Evolutionary conservation across 2,329 filamentous ascomycete genomes (phyloP).

Genomic region (Curvularia verruculosa): DNA sequence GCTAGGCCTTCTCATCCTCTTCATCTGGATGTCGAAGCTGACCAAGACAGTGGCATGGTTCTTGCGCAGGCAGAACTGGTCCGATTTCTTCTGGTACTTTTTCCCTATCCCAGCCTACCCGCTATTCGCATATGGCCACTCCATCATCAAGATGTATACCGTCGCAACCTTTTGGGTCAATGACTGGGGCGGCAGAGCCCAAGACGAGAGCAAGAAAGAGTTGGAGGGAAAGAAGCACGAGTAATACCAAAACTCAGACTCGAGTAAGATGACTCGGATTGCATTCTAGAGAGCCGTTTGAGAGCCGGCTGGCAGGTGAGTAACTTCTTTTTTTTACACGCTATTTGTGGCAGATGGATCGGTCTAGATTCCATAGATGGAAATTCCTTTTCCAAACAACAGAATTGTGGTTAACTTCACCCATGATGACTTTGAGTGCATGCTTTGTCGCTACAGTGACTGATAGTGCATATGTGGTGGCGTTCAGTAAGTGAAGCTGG

Average conservation of each 20-base stretch:
- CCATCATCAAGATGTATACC: slow-evolving; percentile 24
- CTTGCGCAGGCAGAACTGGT: slow-evolving; percentile 12
- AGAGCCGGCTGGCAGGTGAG: background rate
- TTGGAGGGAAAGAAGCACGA: background rate
- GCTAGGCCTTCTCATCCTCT: slow-evolving; percentile 8
- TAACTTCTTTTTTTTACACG: background rate
- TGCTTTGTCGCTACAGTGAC: background rate
- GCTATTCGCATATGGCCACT: slow-evolving; percentile 28
- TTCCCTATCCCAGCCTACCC: slow-evolving; percentile 14
- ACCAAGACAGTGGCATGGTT: slow-evolving; percentile 34
- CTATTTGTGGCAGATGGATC: background rate
- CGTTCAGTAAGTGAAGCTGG: background rate
- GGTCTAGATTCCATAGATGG: background rate
- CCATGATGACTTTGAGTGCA: background rate
- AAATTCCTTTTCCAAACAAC: background rate
- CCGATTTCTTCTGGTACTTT: slow-evolving; percentile 28
- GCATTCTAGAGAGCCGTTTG: background rate
- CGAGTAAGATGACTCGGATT: background rate
- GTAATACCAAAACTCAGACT: background rate
- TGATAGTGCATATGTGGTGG: background rate
- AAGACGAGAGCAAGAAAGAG: slow-evolving; percentile 4
- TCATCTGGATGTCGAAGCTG: slow-evolving; percentile 30
- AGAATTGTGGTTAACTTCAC: background rate
- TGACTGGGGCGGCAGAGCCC: slow-evolving; percentile 22
- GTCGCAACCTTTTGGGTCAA: slow-evolving; percentile 24